A percentile compares a stretch with the other conserved stretches of the same genome.
These are phyloP conservation scores for Eucalyptus cloeziana DNA, from an alignment of 345 rosid genomes.

Conservation along the genomic window DNA sequence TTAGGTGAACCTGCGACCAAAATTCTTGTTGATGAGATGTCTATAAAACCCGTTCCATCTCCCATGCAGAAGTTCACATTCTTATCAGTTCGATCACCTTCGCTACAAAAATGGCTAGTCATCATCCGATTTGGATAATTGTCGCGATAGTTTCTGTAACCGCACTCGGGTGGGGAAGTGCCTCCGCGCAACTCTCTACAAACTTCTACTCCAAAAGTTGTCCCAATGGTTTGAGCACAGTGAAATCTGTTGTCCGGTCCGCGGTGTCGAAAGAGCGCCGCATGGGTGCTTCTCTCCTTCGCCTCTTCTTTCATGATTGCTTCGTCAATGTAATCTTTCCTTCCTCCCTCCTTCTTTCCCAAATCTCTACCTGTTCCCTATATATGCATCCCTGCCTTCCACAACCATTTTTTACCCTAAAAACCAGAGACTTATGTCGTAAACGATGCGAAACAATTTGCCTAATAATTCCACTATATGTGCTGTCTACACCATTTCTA, in stretches of 20 bases:
- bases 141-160: not conserved
- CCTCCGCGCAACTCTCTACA: slow-evolving; percentile 58
- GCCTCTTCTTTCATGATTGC: slow-evolving; percentile 87
- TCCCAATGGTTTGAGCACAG: slow-evolving; percentile 35
- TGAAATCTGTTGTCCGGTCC: slow-evolving; percentile 29
- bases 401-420: not conserved
- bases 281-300: slow-evolving; percentile 75
- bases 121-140: not conserved
- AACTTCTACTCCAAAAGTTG: slow-evolving; percentile 63
- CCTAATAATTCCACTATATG: not conserved
- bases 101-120: not conserved
- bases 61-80: not conserved
- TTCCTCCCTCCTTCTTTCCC: not conserved
- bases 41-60: not conserved
- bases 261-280: slow-evolving; percentile 50
- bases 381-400: not conserved
- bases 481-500: no score
- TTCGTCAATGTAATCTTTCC: slow-evolving; percentile 56
- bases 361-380: not conserved
- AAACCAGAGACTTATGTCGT: not conserved
- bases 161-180: not conserved
- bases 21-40: not conserved
- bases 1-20: not conserved
- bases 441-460: not conserved
- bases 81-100: not conserved